A percentile compares a stretch with the other conserved stretches of the same genome.
Evolutionary conservation across 202 grass and related monocot species (phyloP).

Genomic region (Miscanthus sacchariflorus): DNA sequence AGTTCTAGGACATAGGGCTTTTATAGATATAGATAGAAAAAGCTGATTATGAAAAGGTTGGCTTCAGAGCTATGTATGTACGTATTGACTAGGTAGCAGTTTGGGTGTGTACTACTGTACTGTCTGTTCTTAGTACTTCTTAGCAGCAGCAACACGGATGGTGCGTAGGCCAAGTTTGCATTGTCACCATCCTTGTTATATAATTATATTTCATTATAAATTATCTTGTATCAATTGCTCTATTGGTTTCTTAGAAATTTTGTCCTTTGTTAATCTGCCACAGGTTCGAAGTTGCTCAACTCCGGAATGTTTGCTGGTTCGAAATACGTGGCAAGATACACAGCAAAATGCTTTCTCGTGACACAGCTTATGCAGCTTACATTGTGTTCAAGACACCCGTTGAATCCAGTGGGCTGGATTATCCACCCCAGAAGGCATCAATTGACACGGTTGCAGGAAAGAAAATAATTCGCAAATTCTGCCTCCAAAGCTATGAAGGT

Average conservation of each 20-base stretch:
- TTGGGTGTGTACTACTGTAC: too few relatives aligned
- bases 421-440: constrained; percentile 39
- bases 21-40: too few relatives aligned
- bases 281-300: constrained; percentile 40
- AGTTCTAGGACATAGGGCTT: too few relatives aligned
- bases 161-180: too few relatives aligned
- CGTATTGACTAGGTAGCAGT: too few relatives aligned
- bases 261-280: neutral
- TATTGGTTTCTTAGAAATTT: neutral
- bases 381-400: constrained; percentile 60
- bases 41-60: too few relatives aligned
- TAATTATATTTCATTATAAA: neutral
- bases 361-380: constrained; percentile 48
- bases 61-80: too few relatives aligned
- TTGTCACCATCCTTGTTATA: neutral
- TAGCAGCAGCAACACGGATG: too few relatives aligned
- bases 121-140: too few relatives aligned
- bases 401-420: constrained; percentile 5
- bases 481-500: constrained; percentile 12
- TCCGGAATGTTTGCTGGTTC: constrained; percentile 42
- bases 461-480: constrained; percentile 22
- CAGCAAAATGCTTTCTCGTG: constrained; percentile 36
- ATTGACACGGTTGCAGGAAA: constrained; percentile 42
- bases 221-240: neutral
- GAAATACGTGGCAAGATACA: constrained; percentile 50